Evolutionary conservation across 164 flowering plant genomes (phyloP).

Genomic region (Brasenia schreberi): DNA sequence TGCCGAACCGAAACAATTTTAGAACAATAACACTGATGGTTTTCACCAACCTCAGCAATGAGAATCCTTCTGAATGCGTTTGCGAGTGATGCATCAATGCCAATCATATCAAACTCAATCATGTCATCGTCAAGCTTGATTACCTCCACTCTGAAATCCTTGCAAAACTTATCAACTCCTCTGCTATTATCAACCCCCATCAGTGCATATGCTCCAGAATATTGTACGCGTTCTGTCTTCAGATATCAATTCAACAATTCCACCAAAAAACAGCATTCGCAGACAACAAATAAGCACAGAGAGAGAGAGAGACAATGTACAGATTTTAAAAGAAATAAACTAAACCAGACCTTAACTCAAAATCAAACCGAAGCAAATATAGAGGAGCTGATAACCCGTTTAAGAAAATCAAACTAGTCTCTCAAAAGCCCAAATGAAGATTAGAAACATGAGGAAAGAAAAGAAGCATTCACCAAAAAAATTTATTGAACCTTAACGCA

Average conservation of each 20-base stretch:
- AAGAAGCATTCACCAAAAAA: no score
- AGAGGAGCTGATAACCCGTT: no score
- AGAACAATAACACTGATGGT: no score
- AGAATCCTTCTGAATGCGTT: slow-evolving; percentile 91
- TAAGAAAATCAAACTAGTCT: no score
- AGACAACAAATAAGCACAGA: neutral
- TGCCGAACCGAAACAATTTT: no score
- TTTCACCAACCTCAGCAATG: slow-evolving; percentile 55
- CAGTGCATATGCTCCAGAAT: slow-evolving; percentile 62
- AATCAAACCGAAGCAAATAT: no score
- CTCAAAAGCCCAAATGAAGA: no score
- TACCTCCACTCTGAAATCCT: slow-evolving; percentile 62
- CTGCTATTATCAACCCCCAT: slow-evolving; percentile 68
- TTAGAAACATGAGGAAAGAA: no score
- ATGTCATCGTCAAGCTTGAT: slow-evolving; percentile 14
- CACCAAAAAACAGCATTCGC: neutral
- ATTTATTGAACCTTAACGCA: no score
- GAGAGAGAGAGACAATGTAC: slow-evolving; percentile 1
- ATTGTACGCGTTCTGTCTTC: slow-evolving; percentile 57
- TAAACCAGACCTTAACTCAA: neutral
- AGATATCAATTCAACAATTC: slow-evolving; percentile 5
- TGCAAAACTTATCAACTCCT: slow-evolving; percentile 35
- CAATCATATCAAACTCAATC: slow-evolving; percentile 89
- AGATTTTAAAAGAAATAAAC: neutral
- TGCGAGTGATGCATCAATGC: slow-evolving; percentile 80